Percentiles rank a stretch among this genome's conserved stretches.
phyloP scores from a whole-genome alignment of 139 green algal genomes.

The Nannochloris sp. region DNA sequence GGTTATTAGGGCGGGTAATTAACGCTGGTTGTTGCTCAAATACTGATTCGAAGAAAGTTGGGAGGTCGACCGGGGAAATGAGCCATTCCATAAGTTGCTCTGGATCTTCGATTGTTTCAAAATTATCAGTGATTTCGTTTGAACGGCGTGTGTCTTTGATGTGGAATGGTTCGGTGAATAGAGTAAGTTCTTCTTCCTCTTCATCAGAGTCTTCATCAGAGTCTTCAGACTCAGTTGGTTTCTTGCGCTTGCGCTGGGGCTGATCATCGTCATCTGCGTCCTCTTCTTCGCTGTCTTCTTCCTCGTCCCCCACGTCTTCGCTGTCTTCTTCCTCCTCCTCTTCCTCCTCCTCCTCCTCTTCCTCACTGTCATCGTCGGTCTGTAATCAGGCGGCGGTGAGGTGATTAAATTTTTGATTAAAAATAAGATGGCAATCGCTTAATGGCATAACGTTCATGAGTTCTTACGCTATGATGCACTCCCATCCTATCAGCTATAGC shows the following conservation, averaged over 20 bases:
- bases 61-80: neutral
- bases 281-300: neutral
- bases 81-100: neutral
- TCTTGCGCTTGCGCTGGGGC: neutral
- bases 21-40: conserved; percentile 33
- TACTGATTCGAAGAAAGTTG: neutral
- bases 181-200: neutral
- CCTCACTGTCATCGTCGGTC: neutral
- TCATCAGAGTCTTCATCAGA: neutral
- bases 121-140: neutral
- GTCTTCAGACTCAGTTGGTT: neutral
- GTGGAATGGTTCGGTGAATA: conserved; percentile 11
- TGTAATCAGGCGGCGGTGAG: too few species aligned
- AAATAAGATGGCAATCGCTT: too few species aligned
- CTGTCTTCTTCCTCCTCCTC: neutral
- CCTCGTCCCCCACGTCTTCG: neutral
- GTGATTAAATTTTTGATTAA: too few species aligned
- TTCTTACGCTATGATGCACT: too few species aligned
- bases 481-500: conserved; percentile 4
- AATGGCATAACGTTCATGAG: too few species aligned
- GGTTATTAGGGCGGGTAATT: conserved; percentile 26
- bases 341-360: neutral
- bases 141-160: conserved; percentile 14
- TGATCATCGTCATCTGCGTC: neutral
- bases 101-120: neutral